Evolutionary conservation across 495 filamentous ascomycete species (phyloP).

Genomic region (Tetracladium marchalianum): DNA sequence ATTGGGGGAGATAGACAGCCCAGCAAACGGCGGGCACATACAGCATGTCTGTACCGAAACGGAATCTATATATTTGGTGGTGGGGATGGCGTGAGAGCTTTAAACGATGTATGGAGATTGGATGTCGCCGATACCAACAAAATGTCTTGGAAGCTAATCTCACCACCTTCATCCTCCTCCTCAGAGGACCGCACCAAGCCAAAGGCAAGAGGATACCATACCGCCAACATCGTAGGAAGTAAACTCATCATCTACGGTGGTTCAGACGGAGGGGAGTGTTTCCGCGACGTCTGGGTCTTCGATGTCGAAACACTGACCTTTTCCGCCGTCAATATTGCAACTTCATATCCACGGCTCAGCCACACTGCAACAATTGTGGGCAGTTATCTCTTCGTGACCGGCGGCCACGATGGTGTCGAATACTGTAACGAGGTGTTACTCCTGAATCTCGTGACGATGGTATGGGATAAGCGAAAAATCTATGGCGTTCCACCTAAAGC

Average conservation of each 20-base stretch:
- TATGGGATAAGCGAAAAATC: conserved; percentile 51
- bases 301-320: conserved; percentile 47
- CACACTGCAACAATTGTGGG: conserved; percentile 58
- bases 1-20: conserved; percentile 42
- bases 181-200: conserved; percentile 28
- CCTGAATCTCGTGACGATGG: conserved; percentile 58
- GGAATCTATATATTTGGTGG: conserved; percentile 60
- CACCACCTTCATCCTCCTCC: conserved; percentile 23
- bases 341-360: conserved; percentile 47
- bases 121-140: conserved; percentile 52
- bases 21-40: conserved; percentile 49
- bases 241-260: conserved; percentile 61
- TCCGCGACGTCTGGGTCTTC: conserved; percentile 60
- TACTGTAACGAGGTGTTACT: conserved; percentile 55
- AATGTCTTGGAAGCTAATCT: conserved; percentile 53
- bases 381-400: conserved; percentile 55
- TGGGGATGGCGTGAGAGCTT: conserved; percentile 51
- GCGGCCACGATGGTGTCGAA: conserved; percentile 57
- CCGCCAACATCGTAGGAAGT: conserved; percentile 57
- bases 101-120: conserved; percentile 59
- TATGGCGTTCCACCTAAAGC: conserved; percentile 53
- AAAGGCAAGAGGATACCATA: conserved; percentile 55
- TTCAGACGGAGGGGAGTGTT: conserved; percentile 56
- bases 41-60: conserved; percentile 54
- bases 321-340: conserved; percentile 38